These are phyloP conservation scores for Spathaspora sp. DNA, from an alignment of 805 yeast species.

Conservation along the genomic window DNA sequence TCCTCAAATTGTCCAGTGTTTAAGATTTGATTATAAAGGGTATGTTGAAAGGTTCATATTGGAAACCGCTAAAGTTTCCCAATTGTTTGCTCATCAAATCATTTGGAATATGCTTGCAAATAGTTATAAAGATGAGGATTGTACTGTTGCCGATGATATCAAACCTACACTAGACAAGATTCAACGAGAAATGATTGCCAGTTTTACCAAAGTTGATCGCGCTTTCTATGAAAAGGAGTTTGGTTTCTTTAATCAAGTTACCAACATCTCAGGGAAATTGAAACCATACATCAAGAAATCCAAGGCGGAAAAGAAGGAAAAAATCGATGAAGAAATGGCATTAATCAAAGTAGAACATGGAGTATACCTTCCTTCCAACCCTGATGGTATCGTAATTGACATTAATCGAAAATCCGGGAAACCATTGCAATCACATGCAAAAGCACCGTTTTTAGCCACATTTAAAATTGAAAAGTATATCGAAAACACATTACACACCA, in stretches of 20 bases:
- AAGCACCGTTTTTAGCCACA: constrained; percentile 97
- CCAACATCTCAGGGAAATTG: constrained; percentile 89
- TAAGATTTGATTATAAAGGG: constrained; percentile 78
- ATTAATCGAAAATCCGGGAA: constrained; percentile 89
- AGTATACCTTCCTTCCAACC: constrained; percentile 93
- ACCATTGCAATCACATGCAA: constrained; percentile 96
- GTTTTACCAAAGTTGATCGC: constrained; percentile 59
- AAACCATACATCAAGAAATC: constrained; percentile 92
- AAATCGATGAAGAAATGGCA: constrained; percentile 95
- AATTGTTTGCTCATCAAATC: constrained; percentile 93
- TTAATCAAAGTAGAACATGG: constrained; percentile 39
- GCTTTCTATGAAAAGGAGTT: constrained; percentile 79
- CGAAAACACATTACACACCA: constrained; percentile 45
- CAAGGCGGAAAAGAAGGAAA: constrained; percentile 92
- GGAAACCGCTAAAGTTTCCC: constrained; percentile 89
- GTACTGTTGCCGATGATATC: constrained; percentile 70
- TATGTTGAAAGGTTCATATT: constrained; percentile 84
- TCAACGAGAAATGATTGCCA: constrained; percentile 55
- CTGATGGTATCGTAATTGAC: constrained; percentile 91
- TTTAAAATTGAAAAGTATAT: constrained; percentile 73
- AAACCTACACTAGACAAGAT: constrained; percentile 82
- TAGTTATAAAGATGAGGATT: constrained; percentile 85
- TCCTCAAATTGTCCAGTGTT: constrained; percentile 93
- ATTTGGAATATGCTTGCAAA: constrained; percentile 98
- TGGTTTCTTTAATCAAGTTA: constrained; percentile 84